phyloP scores from a whole-genome alignment of 2,329 filamentous ascomycete species.

The Volutella citrinella region DNA sequence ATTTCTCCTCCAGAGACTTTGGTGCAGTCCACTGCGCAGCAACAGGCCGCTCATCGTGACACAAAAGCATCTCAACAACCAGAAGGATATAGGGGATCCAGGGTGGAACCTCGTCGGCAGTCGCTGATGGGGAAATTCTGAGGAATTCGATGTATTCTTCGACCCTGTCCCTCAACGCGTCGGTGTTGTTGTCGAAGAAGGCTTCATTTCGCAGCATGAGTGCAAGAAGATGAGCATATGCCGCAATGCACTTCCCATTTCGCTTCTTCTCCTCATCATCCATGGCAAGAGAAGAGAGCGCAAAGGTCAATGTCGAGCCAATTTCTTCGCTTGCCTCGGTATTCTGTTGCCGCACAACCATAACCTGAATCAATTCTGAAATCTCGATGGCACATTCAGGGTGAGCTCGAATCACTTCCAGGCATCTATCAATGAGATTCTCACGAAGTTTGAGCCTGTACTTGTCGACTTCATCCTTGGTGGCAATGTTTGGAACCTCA shows the following conservation, averaged over 20 bases:
- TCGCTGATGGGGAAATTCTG: slow-evolving; percentile 62
- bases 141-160: slow-evolving; percentile 75
- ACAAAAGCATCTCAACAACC: slow-evolving; percentile 85
- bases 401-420: slow-evolving; percentile 87
- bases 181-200: slow-evolving; percentile 76
- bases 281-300: slow-evolving; percentile 66
- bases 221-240: slow-evolving; percentile 88
- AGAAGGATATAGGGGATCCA: slow-evolving; percentile 92
- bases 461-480: slow-evolving; percentile 76
- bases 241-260: slow-evolving; percentile 64
- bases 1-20: slow-evolving; percentile 44
- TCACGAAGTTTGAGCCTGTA: slow-evolving; percentile 70
- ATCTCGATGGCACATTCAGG: slow-evolving; percentile 88
- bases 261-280: slow-evolving; percentile 65
- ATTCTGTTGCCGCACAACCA: slow-evolving; percentile 58
- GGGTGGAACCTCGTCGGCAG: slow-evolving; percentile 75
- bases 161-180: slow-evolving; percentile 74
- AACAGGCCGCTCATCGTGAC: slow-evolving; percentile 79
- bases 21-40: slow-evolving; percentile 69
- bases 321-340: slow-evolving; percentile 65
- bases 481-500: slow-evolving; percentile 16
- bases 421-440: slow-evolving; percentile 81
- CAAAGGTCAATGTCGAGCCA: slow-evolving; percentile 78
- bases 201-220: slow-evolving; percentile 77
- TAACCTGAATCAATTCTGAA: slow-evolving; percentile 77